Evolutionary conservation across 2,329 filamentous ascomycete species (phyloP).

Genomic region (Cercospora sp.): DNA sequence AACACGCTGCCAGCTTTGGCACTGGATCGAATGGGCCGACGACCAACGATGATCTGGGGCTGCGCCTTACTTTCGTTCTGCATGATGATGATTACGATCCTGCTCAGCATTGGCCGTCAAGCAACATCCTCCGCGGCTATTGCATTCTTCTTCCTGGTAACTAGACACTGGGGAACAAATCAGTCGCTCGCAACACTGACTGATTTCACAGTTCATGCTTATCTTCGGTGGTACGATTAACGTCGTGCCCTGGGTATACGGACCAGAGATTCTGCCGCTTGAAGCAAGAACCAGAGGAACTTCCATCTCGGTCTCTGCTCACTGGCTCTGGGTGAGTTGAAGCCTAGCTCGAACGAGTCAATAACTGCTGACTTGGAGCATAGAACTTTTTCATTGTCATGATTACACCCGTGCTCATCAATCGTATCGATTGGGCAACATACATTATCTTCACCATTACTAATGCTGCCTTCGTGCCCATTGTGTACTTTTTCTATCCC

Average conservation of each 20-base stretch:
- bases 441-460: conserved; percentile 41
- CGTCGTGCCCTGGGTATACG: conserved; percentile 34
- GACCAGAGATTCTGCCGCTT: conserved; percentile 52
- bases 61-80: neutral
- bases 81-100: neutral
- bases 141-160: neutral
- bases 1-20: conserved; percentile 47
- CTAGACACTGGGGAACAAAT: neutral
- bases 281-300: conserved; percentile 51
- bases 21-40: conserved; percentile 42
- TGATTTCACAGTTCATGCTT: conserved; percentile 18
- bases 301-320: conserved; percentile 48
- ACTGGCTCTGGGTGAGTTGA: conserved; percentile 46
- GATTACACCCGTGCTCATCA: conserved; percentile 43
- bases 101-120: neutral
- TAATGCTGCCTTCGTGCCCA: conserved; percentile 31
- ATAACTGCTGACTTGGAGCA: neutral
- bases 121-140: neutral
- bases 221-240: conserved; percentile 32
- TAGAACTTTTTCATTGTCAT: conserved; percentile 7
- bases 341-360: conserved; percentile 25
- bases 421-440: conserved; percentile 34
- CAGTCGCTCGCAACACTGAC: neutral
- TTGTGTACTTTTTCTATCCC: conserved; percentile 35
- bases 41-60: conserved; percentile 10